These are phyloP conservation scores for Gloeopeniophorella convolvens DNA, from an alignment of 768 basidiomycete species.

Conservation along the genomic window DNA sequence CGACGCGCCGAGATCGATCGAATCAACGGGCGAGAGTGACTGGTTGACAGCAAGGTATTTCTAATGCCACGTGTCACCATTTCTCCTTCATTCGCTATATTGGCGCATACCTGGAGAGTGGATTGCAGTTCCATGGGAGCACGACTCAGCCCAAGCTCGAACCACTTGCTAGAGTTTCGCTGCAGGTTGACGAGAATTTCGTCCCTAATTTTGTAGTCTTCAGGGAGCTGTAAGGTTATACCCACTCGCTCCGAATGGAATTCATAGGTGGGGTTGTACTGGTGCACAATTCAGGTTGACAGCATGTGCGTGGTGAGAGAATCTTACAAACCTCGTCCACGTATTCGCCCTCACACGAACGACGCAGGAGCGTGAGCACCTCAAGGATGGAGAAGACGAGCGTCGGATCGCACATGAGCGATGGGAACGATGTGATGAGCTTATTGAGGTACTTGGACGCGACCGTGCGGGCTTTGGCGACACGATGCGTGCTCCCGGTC, in stretches of 20 bases:
- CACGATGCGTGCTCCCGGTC: slow-evolving; percentile 73
- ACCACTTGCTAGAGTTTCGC: slow-evolving; percentile 73
- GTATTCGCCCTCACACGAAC: slow-evolving; percentile 86
- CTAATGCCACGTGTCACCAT: slow-evolving; percentile 33
- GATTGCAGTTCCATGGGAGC: slow-evolving; percentile 92
- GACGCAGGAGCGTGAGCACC: slow-evolving; percentile 80
- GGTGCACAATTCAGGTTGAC: background rate
- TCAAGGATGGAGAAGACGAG: slow-evolving; percentile 89
- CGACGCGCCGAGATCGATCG: slow-evolving; percentile 87
- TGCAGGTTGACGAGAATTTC: slow-evolving; percentile 75
- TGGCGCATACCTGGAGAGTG: slow-evolving; percentile 67
- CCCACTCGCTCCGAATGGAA: slow-evolving; percentile 74
- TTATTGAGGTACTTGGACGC: slow-evolving; percentile 80
- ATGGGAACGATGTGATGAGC: slow-evolving; percentile 87
- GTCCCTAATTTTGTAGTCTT: slow-evolving; percentile 79
- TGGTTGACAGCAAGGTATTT: slow-evolving; percentile 82
- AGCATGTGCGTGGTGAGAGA: background rate
- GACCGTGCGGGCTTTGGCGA: slow-evolving; percentile 73
- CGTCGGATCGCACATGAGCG: slow-evolving; percentile 84
- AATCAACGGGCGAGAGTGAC: slow-evolving; percentile 58
- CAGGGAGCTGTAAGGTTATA: slow-evolving; percentile 74
- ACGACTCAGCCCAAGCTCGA: slow-evolving; percentile 76
- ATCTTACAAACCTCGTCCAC: slow-evolving; percentile 67
- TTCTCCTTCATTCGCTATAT: background rate
- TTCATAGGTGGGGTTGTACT: slow-evolving; percentile 87